Conservation (phyloP, 805 yeast genomes). For the Spathaspora passalidarum region DNA sequence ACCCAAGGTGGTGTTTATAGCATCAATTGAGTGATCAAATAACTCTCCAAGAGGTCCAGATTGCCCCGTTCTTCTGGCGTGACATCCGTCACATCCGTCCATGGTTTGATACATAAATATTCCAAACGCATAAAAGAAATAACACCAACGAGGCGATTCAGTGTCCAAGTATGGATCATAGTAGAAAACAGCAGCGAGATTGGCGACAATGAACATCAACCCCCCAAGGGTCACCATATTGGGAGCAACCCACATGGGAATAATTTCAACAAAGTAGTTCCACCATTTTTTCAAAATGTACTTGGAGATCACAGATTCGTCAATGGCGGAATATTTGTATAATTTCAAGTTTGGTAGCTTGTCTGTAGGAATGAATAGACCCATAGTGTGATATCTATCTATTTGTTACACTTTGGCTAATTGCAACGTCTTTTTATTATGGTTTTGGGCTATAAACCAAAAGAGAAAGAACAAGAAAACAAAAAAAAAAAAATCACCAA, state of each 20-base stretch:
- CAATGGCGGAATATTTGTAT: slow-evolving; percentile 73
- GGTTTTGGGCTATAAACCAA: background rate
- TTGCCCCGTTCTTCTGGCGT: slow-evolving; percentile 94
- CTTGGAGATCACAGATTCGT: slow-evolving; percentile 73
- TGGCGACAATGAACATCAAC: slow-evolving; percentile 62
- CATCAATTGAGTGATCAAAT: slow-evolving; percentile 83
- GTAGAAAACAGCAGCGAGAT: slow-evolving; percentile 62
- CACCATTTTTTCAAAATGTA: slow-evolving; percentile 81
- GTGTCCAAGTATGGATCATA: slow-evolving; percentile 65
- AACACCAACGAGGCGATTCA: slow-evolving; percentile 74
- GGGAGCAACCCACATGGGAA: slow-evolving; percentile 91
- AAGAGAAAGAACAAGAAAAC: too few relatives aligned
- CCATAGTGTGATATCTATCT: slow-evolving; percentile 41
- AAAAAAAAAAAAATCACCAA: too few relatives aligned
- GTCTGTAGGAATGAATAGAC: slow-evolving; percentile 57
- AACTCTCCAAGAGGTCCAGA: slow-evolving; percentile 92
- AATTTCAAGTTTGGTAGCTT: slow-evolving; percentile 51
- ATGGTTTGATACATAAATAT: slow-evolving; percentile 90
- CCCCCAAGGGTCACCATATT: slow-evolving; percentile 85
- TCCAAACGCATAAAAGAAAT: slow-evolving; percentile 74
- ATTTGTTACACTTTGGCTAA: background rate
- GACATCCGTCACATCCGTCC: slow-evolving; percentile 95
- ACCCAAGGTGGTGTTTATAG: slow-evolving; percentile 77
- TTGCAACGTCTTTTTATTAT: background rate
- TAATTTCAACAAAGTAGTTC: slow-evolving; percentile 64